Evolutionary conservation across 352 stramenopile species (phyloP).

Genomic region (Albugo candida): DNA sequence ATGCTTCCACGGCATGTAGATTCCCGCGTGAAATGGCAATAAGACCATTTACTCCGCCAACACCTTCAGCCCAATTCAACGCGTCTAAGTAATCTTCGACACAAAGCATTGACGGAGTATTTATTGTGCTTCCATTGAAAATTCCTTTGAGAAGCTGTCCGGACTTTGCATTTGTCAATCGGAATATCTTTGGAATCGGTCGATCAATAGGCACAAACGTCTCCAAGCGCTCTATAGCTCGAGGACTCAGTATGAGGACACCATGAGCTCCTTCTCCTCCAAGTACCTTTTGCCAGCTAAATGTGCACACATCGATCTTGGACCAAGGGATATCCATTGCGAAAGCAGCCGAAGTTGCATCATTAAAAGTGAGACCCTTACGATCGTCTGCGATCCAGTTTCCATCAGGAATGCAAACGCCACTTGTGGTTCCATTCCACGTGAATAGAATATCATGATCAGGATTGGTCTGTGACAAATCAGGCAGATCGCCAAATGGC

Average conservation of each 20-base stretch:
- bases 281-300: constrained; percentile 99
- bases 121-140: constrained; percentile 98
- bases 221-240: constrained; percentile 93
- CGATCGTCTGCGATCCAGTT: constrained; percentile 94
- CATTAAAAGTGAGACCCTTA: constrained; percentile 91
- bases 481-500: constrained; percentile 92
- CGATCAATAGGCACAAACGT: constrained; percentile 78
- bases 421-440: constrained; percentile 97
- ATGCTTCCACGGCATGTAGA: constrained; percentile 88
- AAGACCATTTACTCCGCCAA: constrained; percentile 86
- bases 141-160: constrained; percentile 87
- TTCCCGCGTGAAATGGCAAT: constrained; percentile 90
- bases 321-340: constrained; percentile 97
- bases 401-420: constrained; percentile 87
- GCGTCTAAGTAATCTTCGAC: constrained; percentile 99
- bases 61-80: constrained; percentile 88
- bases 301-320: constrained; percentile 98
- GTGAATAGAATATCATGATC: constrained; percentile 98
- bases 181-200: constrained; percentile 98
- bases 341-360: constrained; percentile 97
- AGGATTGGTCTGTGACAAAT: constrained; percentile 84
- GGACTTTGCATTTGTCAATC: constrained; percentile 90
- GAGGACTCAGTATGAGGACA: constrained; percentile 92
- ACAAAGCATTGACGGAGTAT: constrained; percentile 98
- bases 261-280: constrained; percentile 96